Evolutionary conservation across 2,329 filamentous ascomycete genomes (phyloP), one percentile per base, ranked within the genome.

Genomic region (Pseudocercospora eumusae): DNA sequence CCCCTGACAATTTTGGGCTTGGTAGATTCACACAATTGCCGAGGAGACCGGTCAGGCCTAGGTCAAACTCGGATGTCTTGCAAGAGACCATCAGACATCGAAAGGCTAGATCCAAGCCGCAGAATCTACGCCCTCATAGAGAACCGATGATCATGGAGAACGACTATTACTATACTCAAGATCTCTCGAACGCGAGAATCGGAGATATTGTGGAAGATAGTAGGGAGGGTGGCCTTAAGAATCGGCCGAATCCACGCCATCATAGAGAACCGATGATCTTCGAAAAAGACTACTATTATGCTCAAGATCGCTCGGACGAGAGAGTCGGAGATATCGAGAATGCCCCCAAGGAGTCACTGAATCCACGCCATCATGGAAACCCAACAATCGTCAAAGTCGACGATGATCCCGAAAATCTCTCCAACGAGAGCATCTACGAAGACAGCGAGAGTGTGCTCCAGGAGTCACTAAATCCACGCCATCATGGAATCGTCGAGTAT

Each of bases 101-200:
- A 15, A 49, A 21, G 11, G 23, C 11, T 9, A 49, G 11, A 20
- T 49, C 11, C 23, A 21, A 25, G 44, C 11, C 44, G 9, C 23
- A n/a, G n/a, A 13, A 49, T 13, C 44, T 20, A 25, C 20, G 7
- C 11, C 4, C 15, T 13, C 36, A 28, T 28, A 13, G 10, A 28
- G 47, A 23, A n/a, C 25, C 47, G 1, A 18, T 31, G 47, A 13
- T 27, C 25, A 21, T 28, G 10, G 28, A 10, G 4, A 20, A 20
- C 42, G 42, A 47, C n/a, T 54, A 54, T 25, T 40, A 54, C n/a
- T 40, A 18, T n/a, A 28, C 28, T n/a, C 40, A 54, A 25, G 52
- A 54, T 9, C 15, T 23, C 28, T 36, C 40, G 31, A 54, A 54
- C 9, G 52, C 40, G 52, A 20, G n/a, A 18, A 25, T n/a, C n/a